Conservation (phyloP, 2,329 filamentous ascomycete species). For the Coleophoma cylindrospora region DNA sequence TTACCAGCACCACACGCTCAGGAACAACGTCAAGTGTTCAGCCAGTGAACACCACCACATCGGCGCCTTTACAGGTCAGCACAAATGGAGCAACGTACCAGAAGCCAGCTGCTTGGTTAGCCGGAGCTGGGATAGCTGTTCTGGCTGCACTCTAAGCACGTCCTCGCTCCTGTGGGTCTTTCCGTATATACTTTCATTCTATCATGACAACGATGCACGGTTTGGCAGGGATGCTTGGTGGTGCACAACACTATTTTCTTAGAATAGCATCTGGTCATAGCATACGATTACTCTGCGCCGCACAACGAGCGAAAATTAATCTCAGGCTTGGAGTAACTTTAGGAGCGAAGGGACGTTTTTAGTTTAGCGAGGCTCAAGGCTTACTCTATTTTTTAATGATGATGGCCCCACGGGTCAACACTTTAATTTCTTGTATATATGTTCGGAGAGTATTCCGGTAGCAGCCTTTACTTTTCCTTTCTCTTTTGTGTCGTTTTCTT, state of each 20-base stretch:
- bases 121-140: slow-evolving; percentile 22
- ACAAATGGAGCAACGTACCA: slow-evolving; percentile 16
- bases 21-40: background rate
- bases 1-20: background rate
- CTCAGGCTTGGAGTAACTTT: no score
- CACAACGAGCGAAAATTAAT: no score
- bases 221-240: no score
- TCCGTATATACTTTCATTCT: background rate
- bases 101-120: slow-evolving; percentile 15
- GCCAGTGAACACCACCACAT: background rate
- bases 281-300: no score
- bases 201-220: background rate
- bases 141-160: slow-evolving; percentile 18
- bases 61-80: slow-evolving; percentile 15
- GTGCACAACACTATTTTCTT: background rate
- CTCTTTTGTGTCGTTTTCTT: no score
- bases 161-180: background rate
- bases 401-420: no score
- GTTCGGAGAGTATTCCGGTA: no score
- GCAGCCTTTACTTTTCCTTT: no score
- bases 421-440: no score
- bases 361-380: no score
- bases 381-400: no score
- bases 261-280: background rate
- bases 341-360: no score